Percentiles rank a stretch among this genome's conserved stretches.
Evolutionary conservation across 2,329 filamentous ascomycete genomes (phyloP).

Genomic region (Mariannaea elegans): DNA sequence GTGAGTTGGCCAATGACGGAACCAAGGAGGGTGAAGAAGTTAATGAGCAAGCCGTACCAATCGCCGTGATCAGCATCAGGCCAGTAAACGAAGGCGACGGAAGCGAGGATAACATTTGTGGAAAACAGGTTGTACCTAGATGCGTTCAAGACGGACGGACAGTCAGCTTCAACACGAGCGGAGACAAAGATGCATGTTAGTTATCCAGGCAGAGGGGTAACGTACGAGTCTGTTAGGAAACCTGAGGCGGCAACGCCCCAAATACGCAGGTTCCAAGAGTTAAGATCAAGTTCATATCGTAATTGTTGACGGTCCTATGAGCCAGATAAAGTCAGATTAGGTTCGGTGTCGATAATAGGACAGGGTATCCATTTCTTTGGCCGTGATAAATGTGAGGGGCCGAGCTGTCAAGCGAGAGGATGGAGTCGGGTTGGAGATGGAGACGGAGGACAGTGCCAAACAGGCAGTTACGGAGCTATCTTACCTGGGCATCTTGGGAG

Average conservation of each 20-base stretch:
- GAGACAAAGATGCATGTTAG: neutral
- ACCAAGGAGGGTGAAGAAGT: slow-evolving; percentile 61
- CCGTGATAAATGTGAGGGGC: slow-evolving; percentile 3
- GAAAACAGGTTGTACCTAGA: slow-evolving; percentile 63
- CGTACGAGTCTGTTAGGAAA: slow-evolving; percentile 63
- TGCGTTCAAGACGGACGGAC: slow-evolving; percentile 7
- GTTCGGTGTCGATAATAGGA: slow-evolving; percentile 15
- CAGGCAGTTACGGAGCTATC: slow-evolving; percentile 30
- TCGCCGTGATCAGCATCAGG: slow-evolving; percentile 54
- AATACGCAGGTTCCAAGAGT: slow-evolving; percentile 63
- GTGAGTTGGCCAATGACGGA: slow-evolving; percentile 61
- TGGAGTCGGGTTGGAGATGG: neutral
- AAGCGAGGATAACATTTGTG: slow-evolving; percentile 63
- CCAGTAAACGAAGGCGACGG: slow-evolving; percentile 62
- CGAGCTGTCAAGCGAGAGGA: slow-evolving; percentile 13
- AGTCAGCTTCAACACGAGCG: neutral
- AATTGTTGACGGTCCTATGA: slow-evolving; percentile 59
- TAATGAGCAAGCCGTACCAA: slow-evolving; percentile 59
- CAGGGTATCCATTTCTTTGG: slow-evolving; percentile 21
- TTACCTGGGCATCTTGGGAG: slow-evolving; percentile 58
- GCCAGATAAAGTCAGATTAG: slow-evolving; percentile 25
- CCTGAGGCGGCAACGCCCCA: slow-evolving; percentile 65
- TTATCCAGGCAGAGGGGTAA: slow-evolving; percentile 19
- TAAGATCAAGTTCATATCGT: slow-evolving; percentile 62
- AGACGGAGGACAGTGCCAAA: neutral